phyloP scores from a whole-genome alignment of 2,329 filamentous ascomycete species.

The Whalleya microplaca region DNA sequence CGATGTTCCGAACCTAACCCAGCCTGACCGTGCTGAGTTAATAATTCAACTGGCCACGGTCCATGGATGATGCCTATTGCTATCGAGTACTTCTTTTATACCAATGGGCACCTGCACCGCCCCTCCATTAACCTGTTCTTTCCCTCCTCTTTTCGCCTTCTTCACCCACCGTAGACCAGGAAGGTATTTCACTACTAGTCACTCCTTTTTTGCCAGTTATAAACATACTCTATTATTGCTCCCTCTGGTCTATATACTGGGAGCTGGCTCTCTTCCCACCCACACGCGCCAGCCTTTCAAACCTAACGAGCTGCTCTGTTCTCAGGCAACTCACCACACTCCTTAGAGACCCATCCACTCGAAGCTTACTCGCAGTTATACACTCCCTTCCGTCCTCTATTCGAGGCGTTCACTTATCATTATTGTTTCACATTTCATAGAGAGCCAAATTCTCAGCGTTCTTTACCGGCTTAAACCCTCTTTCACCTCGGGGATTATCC shows the following conservation, averaged over 20 bases:
- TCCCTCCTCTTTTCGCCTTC: slow-evolving; percentile 48
- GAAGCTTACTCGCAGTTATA: slow-evolving; percentile 28
- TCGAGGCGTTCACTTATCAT: slow-evolving; percentile 43
- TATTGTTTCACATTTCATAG: slow-evolving; percentile 41
- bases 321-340: slow-evolving; percentile 48
- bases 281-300: slow-evolving; percentile 43
- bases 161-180: slow-evolving; percentile 40
- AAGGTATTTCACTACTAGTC: slow-evolving; percentile 48
- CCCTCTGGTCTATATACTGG: slow-evolving; percentile 50
- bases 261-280: slow-evolving; percentile 60
- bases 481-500: slow-evolving; percentile 37
- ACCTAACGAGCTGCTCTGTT: slow-evolving; percentile 48
- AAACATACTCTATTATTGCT: slow-evolving; percentile 43
- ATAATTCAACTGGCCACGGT: slow-evolving; percentile 41
- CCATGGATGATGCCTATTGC: slow-evolving; percentile 47
- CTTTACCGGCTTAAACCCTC: slow-evolving; percentile 35
- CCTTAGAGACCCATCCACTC: slow-evolving; percentile 35
- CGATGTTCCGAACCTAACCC: slow-evolving; percentile 53
- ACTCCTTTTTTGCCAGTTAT: slow-evolving; percentile 50
- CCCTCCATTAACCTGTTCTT: slow-evolving; percentile 47
- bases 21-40: slow-evolving; percentile 48
- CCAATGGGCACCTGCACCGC: slow-evolving; percentile 54
- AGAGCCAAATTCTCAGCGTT: slow-evolving; percentile 39
- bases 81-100: slow-evolving; percentile 55
- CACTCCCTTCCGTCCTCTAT: slow-evolving; percentile 43